phyloP scores from a whole-genome alignment of 768 basidiomycete species.

The Podaxis sp. region DNA sequence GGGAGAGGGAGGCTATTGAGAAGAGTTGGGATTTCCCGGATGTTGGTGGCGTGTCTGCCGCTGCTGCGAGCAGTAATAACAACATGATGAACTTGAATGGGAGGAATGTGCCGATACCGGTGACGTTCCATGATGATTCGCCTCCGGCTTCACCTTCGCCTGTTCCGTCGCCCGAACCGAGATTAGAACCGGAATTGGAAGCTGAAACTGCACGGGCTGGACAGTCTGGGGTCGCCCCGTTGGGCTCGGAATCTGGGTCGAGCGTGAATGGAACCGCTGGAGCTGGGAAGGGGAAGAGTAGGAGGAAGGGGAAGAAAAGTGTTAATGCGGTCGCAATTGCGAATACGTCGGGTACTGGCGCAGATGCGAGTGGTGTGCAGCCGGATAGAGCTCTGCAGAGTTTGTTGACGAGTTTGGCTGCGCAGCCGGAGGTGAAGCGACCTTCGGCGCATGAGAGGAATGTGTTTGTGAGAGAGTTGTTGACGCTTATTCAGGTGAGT shows the following conservation, averaged over 20 bases:
- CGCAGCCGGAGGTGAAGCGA: constrained; percentile 19
- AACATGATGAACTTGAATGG: constrained; percentile 8
- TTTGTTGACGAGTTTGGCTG: constrained; percentile 7
- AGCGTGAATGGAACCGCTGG: constrained; percentile 21
- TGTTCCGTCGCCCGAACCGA: constrained; percentile 16
- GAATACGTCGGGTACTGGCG: constrained; percentile 24
- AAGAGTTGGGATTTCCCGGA: constrained; percentile 58
- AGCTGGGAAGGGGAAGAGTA: constrained; percentile 20
- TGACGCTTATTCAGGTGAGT: constrained; percentile 62
- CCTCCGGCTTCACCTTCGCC: constrained; percentile 26
- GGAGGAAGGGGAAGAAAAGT: constrained; percentile 20
- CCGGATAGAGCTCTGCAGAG: constrained; percentile 13
- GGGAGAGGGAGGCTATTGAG: constrained; percentile 52
- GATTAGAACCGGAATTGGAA: neutral
- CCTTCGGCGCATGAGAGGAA: constrained; percentile 41
- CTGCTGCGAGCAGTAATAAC: neutral
- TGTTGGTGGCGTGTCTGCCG: constrained; percentile 19
- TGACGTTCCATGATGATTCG: constrained; percentile 5
- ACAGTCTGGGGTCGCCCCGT: neutral
- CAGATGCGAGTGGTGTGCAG: neutral
- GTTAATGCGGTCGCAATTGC: constrained; percentile 22
- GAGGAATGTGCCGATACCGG: constrained; percentile 10
- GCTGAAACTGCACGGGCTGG: neutral
- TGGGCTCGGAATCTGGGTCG: constrained; percentile 7
- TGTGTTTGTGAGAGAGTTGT: constrained; percentile 57